Evolutionary conservation across 768 basidiomycete species (phyloP).

Genomic region (Obba rivulosa): DNA sequence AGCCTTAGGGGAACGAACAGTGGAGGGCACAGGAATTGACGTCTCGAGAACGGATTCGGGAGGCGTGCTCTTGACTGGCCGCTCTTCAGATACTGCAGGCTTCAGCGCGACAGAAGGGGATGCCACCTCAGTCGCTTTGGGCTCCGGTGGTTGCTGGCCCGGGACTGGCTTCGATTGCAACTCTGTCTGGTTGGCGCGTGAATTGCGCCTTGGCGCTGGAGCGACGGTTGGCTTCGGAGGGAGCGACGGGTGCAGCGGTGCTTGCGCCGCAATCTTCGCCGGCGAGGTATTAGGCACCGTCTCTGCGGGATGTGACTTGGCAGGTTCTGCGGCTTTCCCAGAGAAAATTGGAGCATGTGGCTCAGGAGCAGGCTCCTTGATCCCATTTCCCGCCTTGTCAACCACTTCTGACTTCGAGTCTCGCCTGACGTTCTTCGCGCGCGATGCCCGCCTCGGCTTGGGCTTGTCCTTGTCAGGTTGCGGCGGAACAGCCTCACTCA

Average conservation of each 20-base stretch:
- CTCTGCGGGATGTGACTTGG: neutral
- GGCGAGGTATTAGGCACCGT: neutral
- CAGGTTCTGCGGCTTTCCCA: neutral
- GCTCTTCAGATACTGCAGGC: neutral
- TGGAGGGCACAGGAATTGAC: neutral
- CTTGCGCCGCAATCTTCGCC: conserved; percentile 1
- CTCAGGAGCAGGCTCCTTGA: neutral
- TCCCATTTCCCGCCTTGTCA: neutral
- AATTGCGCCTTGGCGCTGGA: conserved; percentile 12
- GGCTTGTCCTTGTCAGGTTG: neutral
- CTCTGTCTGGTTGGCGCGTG: conserved; percentile 11
- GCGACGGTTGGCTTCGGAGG: conserved; percentile 38
- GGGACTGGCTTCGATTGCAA: conserved; percentile 1
- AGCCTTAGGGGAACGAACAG: neutral
- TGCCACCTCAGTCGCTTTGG: too few relatives aligned
- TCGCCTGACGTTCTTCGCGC: neutral
- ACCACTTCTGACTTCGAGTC: neutral
- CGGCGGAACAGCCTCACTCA: neutral
- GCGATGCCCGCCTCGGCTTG: neutral
- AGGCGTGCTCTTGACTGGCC: conserved; percentile 1
- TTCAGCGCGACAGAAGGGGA: too few relatives aligned
- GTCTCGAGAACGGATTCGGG: neutral
- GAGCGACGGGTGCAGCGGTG: conserved; percentile 40
- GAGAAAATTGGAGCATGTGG: too few relatives aligned
- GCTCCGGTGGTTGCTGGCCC: neutral